Base-by-base conservation (phyloP, 2,329 filamentous ascomycete genomes). In the Saccharata proteae region DNA sequence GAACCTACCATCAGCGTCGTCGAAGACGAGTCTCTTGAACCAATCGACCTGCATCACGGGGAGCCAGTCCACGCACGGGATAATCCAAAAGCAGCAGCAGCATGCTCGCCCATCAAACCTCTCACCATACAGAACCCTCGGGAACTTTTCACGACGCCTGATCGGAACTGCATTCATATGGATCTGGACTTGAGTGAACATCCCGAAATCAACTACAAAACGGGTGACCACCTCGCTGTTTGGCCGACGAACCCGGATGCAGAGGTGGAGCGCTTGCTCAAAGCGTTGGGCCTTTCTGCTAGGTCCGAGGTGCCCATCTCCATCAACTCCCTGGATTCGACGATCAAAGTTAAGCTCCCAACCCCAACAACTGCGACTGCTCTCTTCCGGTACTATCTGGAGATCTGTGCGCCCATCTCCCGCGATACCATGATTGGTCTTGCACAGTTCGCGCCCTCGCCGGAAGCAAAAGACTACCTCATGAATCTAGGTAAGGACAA, bases 331-430 rank as follows among this genome's bases (percentile, higher is more conserved):
- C 38, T 46, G 12, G 50, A 50, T 26, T 35, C 39, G 18, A 45
- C 39, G 6, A 39, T 44, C 23, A 55, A 51, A 36, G 40, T 44
- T n/a, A 53, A 48, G 22, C 32, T 64, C 1, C 61, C 60, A 2
- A 57, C 52, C 2, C 57, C 57, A 0, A 61, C 55, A 1, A 58
- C 58, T 0, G 40, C 55, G 4, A 40, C 54, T 2, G 52, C 54
- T 0, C 48, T 62, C 3, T 56, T 67, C 38, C 46, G 52, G 4
- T 51, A 64, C 38, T 61, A 67, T 32, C 54, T 68, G 2, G 64
- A 68, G 32, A 60, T 66, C 37, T 51, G 58, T 37, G 57, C 46
- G 2, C 52, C 56, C 1, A 46, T 64, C 3, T 48, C 58, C 2
- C 46, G 59, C 29, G 58, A 62, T 26, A 52, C 47, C 4, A 42